Conservation (phyloP, 2,329 filamentous ascomycete genomes). For the Zasmidium cellare region DNA sequence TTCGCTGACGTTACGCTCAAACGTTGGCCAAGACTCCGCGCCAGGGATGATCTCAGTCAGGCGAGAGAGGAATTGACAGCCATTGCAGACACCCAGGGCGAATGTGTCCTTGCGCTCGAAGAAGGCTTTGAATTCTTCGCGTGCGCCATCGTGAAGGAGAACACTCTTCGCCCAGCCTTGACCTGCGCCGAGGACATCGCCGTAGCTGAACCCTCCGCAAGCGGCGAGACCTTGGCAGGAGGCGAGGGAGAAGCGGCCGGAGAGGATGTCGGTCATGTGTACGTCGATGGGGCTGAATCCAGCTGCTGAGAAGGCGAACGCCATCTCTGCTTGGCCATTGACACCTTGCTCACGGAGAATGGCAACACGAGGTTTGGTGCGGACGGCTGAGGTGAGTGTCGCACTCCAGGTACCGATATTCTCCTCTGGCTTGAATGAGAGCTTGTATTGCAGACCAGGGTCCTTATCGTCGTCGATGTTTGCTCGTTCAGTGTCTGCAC, state of each 20-base stretch:
- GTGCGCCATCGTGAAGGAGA: slow-evolving; percentile 73
- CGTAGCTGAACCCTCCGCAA: slow-evolving; percentile 97
- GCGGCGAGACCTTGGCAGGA: slow-evolving; percentile 86
- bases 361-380: slow-evolving; percentile 72
- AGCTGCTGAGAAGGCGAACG: slow-evolving; percentile 87
- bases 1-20: slow-evolving; percentile 79
- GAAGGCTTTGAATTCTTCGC: slow-evolving; percentile 78
- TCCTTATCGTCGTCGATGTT: slow-evolving; percentile 73
- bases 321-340: slow-evolving; percentile 97
- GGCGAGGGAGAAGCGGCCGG: slow-evolving; percentile 73
- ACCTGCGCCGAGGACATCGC: slow-evolving; percentile 88
- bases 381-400: slow-evolving; percentile 61
- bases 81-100: slow-evolving; percentile 91
- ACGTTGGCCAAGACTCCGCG: slow-evolving; percentile 78
- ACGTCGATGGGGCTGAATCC: slow-evolving; percentile 92
- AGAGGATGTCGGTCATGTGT: slow-evolving; percentile 91
- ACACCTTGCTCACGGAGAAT: slow-evolving; percentile 95
- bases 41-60: slow-evolving; percentile 83
- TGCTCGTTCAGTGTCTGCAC: slow-evolving; percentile 79
- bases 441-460: slow-evolving; percentile 79
- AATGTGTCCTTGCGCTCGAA: slow-evolving; percentile 90
- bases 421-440: slow-evolving; percentile 78
- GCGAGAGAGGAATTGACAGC: slow-evolving; percentile 89
- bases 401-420: slow-evolving; percentile 69
- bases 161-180: slow-evolving; percentile 96